Evolutionary conservation across 257 asterid genomes (phyloP).

Genomic region (Galeopsis tetrahit): DNA sequence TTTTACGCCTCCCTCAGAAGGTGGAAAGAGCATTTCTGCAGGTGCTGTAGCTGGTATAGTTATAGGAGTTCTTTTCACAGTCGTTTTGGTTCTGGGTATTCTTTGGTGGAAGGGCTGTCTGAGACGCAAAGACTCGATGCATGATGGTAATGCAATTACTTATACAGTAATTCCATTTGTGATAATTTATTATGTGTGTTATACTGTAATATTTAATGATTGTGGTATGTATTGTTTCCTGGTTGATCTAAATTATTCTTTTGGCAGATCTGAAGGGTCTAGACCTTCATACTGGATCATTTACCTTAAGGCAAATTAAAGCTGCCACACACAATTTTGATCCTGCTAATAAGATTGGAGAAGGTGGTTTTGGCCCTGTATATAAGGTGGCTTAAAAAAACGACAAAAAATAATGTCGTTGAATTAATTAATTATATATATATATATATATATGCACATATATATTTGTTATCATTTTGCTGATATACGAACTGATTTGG

Average conservation of each 20-base stretch:
- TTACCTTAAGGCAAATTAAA: slow-evolving; percentile 52
- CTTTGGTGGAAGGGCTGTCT: slow-evolving; percentile 72
- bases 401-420: background rate
- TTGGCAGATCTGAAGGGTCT: slow-evolving; percentile 53
- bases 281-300: slow-evolving; percentile 52
- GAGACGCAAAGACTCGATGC: slow-evolving; percentile 35
- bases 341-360: slow-evolving; percentile 63
- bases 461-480: too few relatives aligned
- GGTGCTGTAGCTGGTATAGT: slow-evolving; percentile 61
- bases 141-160: slow-evolving; percentile 45
- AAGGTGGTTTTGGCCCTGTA: slow-evolving; percentile 75
- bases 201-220: background rate
- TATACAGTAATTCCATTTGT: background rate
- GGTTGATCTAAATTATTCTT: background rate
- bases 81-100: slow-evolving; percentile 41
- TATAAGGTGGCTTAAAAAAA: slow-evolving; percentile 44
- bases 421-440: background rate
- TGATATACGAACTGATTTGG: slow-evolving; percentile 5
- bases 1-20: slow-evolving; percentile 49
- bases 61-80: slow-evolving; percentile 43
- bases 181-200: background rate
- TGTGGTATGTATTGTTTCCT: background rate
- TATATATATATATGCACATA: too few relatives aligned
- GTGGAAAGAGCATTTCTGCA: slow-evolving; percentile 42
- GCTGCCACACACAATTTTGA: slow-evolving; percentile 67